Evolutionary conservation across 305 asterid species (phyloP).

Genomic region (Lippia alba): DNA sequence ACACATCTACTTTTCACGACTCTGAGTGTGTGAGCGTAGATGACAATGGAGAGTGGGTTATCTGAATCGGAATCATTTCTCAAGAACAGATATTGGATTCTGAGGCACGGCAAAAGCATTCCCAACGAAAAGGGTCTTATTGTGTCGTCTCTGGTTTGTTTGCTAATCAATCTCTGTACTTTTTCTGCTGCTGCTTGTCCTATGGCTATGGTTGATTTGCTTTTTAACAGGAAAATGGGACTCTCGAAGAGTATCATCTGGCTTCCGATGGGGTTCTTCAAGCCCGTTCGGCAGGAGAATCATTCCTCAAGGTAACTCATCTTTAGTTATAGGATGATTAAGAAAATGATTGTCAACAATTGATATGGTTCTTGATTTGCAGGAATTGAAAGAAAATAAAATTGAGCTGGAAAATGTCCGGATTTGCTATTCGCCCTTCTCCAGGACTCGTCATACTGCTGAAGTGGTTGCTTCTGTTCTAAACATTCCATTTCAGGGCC

Average conservation of each 20-base stretch:
- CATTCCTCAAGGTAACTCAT: conserved; percentile 64
- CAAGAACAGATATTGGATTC: conserved; percentile 78
- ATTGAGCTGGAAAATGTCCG: conserved; percentile 64
- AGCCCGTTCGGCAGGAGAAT: conserved; percentile 80
- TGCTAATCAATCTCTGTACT: background rate
- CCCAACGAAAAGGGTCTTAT: conserved; percentile 80
- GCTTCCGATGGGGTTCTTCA: conserved; percentile 84
- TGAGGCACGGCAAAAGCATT: conserved; percentile 93
- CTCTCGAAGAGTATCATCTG: conserved; percentile 73
- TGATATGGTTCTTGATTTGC: conserved; percentile 20
- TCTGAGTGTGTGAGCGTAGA: background rate
- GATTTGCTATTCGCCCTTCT: conserved; percentile 91
- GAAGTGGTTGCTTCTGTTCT: conserved; percentile 74
- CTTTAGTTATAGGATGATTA: conserved; percentile 1
- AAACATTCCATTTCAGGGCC: conserved; percentile 70
- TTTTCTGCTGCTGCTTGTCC: background rate
- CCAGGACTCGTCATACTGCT: conserved; percentile 92
- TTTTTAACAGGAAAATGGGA: conserved; percentile 73
- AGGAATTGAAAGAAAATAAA: conserved; percentile 63
- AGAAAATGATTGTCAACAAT: too few species aligned
- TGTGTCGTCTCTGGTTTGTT: conserved; percentile 76
- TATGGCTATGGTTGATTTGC: background rate
- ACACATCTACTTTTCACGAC: too few species aligned
- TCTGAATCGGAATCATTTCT: conserved; percentile 34
- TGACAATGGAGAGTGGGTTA: conserved; percentile 36